These are phyloP conservation scores for Mycosarcoma mackinlayi DNA, from an alignment of 1,284 basidiomycete species.

Conservation along the genomic window DNA sequence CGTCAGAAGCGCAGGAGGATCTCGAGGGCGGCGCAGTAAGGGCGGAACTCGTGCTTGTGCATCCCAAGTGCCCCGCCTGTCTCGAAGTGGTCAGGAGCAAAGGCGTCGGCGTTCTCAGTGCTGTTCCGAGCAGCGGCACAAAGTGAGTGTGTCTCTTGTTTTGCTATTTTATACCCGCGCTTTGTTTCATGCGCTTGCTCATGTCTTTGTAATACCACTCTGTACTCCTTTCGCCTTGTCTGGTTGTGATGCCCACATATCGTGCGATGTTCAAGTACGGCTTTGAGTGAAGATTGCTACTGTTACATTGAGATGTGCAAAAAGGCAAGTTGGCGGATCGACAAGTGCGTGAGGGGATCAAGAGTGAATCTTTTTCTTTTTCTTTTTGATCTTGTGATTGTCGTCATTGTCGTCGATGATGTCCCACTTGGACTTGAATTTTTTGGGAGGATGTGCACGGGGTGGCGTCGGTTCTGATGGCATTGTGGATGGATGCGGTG, in stretches of 20 bases:
- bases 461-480: not conserved
- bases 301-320: no score
- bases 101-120: slow-evolving; percentile 44
- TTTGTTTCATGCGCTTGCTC: no score
- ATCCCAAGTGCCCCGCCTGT: slow-evolving; percentile 37
- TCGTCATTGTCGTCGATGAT: slow-evolving; percentile 21
- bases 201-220: not conserved
- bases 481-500: not conserved
- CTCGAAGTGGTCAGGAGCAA: slow-evolving; percentile 29
- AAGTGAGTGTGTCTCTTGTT: no score
- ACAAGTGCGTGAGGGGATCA: not conserved
- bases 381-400: slow-evolving; percentile 14
- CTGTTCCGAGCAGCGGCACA: slow-evolving; percentile 22
- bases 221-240: not conserved
- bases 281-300: no score
- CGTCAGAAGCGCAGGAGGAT: slow-evolving; percentile 1
- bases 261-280: no score
- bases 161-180: not conserved
- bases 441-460: not conserved
- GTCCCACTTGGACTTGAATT: slow-evolving; percentile 38
- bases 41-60: slow-evolving; percentile 41
- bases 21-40: slow-evolving; percentile 14
- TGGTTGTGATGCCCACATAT: not conserved
- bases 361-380: slow-evolving; percentile 25
- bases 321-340: not conserved